Evolutionary conservation across 2,329 filamentous ascomycete species (phyloP).

Genomic region (Coniochaeta sp.): DNA sequence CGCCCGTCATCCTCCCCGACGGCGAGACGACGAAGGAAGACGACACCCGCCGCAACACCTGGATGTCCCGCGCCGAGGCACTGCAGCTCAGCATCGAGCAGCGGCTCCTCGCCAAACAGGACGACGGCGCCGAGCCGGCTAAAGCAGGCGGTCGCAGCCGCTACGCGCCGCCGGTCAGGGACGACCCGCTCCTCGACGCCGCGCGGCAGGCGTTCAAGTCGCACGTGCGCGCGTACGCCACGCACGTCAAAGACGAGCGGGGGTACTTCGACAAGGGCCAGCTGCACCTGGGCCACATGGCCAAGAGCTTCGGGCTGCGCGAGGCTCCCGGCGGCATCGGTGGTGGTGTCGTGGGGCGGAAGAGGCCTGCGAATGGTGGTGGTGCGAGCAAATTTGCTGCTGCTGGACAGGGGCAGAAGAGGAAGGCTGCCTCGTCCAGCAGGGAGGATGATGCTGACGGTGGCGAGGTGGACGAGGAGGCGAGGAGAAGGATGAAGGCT

Average conservation of each 20-base stretch:
- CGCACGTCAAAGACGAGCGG: conserved; percentile 80
- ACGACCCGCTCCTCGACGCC: conserved; percentile 66
- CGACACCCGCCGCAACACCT: conserved; percentile 35
- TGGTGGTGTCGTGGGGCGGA: conserved; percentile 43
- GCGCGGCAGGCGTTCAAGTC: conserved; percentile 83
- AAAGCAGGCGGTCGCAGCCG: background rate
- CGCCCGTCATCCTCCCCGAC: conserved; percentile 52
- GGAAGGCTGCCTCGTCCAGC: conserved; percentile 19
- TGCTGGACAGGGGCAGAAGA: conserved; percentile 5
- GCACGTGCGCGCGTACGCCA: conserved; percentile 90
- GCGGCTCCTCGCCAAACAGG: conserved; percentile 35
- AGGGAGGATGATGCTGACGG: conserved; percentile 31
- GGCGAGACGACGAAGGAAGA: conserved; percentile 59
- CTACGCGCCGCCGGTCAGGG: conserved; percentile 13
- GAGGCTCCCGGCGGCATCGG: conserved; percentile 83
- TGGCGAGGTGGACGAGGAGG: conserved; percentile 42
- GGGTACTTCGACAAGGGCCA: conserved; percentile 86
- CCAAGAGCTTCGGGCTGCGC: conserved; percentile 85
- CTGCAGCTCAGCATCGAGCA: conserved; percentile 55
- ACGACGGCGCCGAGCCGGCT: conserved; percentile 1
- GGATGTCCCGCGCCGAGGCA: conserved; percentile 40
- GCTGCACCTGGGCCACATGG: conserved; percentile 84
- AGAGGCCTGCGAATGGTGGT: conserved; percentile 26
- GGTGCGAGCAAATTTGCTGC: conserved; percentile 10
- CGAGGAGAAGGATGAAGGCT: conserved; percentile 43